These are phyloP conservation scores for Chaetomium tenue DNA, from an alignment of 495 filamentous ascomycete species.

Conservation along the genomic window DNA sequence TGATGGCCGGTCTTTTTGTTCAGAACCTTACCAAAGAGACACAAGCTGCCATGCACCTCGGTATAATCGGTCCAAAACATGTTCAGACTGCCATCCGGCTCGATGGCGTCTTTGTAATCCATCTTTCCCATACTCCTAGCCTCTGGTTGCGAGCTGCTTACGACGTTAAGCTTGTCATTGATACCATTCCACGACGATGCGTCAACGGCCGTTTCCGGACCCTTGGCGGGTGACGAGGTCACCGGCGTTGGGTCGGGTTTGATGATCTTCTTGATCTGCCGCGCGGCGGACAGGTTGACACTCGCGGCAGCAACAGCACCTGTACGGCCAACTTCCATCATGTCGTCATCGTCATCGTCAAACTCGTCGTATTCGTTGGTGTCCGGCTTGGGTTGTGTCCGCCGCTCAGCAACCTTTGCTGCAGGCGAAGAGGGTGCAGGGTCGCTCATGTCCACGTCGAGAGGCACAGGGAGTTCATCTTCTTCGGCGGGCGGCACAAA, in stretches of 20 bases:
- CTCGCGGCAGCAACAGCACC: slow-evolving; percentile 64
- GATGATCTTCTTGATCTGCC: slow-evolving; percentile 73
- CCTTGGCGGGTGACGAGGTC: slow-evolving; percentile 71
- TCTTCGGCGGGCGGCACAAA: slow-evolving; percentile 56
- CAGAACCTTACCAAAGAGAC: slow-evolving; percentile 93
- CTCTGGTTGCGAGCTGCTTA: slow-evolving; percentile 62
- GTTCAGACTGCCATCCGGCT: slow-evolving; percentile 84
- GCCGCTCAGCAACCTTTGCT: slow-evolving; percentile 74
- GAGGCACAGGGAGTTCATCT: slow-evolving; percentile 47
- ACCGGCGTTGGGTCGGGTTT: slow-evolving; percentile 62
- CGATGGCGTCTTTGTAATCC: slow-evolving; percentile 73
- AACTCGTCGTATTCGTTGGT: slow-evolving; percentile 39
- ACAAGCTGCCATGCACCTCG: slow-evolving; percentile 86
- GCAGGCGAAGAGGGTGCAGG: slow-evolving; percentile 83
- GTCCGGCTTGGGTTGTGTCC: slow-evolving; percentile 62
- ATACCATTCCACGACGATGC: slow-evolving; percentile 88
- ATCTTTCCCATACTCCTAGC: slow-evolving; percentile 70
- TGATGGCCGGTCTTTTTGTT: slow-evolving; percentile 77
- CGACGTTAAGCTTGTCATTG: slow-evolving; percentile 79
- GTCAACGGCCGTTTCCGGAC: slow-evolving; percentile 59
- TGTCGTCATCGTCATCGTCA: slow-evolving; percentile 76
- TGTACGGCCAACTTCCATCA: slow-evolving; percentile 79
- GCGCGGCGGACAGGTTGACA: slow-evolving; percentile 83
- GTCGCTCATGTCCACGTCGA: slow-evolving; percentile 73
- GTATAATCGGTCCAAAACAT: slow-evolving; percentile 98